phyloP scores from a whole-genome alignment of 306 rosid species.

The Oemleria cerasiformis region DNA sequence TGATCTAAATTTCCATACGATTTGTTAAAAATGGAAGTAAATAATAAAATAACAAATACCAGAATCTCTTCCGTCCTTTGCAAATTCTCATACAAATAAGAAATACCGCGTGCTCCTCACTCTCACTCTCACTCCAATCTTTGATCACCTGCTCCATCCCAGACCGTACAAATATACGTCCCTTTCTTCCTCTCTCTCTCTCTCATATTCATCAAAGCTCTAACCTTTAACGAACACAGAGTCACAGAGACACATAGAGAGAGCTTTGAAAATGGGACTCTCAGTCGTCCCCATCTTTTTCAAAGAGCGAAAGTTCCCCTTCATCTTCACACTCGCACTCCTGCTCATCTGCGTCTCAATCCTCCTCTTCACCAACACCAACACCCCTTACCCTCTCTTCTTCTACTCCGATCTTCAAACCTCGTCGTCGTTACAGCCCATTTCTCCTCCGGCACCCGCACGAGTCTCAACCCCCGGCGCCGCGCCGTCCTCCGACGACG shows the following conservation, averaged over 20 bases:
- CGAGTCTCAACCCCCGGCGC: not conserved
- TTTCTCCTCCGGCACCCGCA: not conserved
- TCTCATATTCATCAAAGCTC: not conserved
- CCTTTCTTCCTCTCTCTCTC: constrained; percentile 7
- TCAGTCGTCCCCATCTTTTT: constrained; percentile 33
- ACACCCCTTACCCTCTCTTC: constrained; percentile 32
- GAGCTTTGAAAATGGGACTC: constrained; percentile 40
- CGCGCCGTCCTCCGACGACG: not conserved
- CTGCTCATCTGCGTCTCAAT: constrained; percentile 43
- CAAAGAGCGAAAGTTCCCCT: constrained; percentile 55
- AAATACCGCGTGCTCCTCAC: constrained; percentile 16
- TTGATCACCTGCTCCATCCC: not conserved
- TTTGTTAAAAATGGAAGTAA: not conserved
- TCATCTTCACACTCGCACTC: constrained; percentile 48
- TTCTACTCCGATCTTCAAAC: constrained; percentile 38
- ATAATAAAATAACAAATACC: not conserved
- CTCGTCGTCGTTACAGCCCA: not conserved
- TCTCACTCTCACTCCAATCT: not conserved
- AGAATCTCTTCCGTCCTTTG: constrained; percentile 12
- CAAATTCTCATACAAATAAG: not conserved
- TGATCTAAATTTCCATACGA: not conserved
- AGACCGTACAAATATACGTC: not conserved
- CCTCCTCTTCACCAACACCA: constrained; percentile 51
- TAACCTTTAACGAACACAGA: too few relatives aligned
- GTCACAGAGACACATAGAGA: not conserved